Base-by-base conservation (phyloP, 2,329 filamentous ascomycete genomes). In the Penicillium olsonii region DNA sequence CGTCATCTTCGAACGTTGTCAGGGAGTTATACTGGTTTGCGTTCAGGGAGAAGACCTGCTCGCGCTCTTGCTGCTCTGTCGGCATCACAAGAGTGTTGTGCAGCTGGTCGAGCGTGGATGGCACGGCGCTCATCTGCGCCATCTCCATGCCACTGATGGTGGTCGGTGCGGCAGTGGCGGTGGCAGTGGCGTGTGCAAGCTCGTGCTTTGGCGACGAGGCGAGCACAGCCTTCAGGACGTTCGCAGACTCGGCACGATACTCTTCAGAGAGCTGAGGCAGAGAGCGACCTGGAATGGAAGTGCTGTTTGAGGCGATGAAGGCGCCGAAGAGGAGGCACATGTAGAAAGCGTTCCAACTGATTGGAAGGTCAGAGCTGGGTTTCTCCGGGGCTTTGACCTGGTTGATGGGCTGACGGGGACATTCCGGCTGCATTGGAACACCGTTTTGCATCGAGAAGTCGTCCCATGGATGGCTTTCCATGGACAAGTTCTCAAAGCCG, bases 261-360 rank as follows among this genome's bases (percentile, higher is more conserved):
- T 76, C 73, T 45, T 76, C 73, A 11, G 74, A 74, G 14, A 77
- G 61, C 37, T 70, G 65, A 8, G 74, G 73, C 27, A 75, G 85
- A 59, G 84, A 83, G 33, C 85, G 83, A 35, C 71, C 60, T 4
- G 73, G 61, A n/a, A 81, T 76, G 17, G 85, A 79, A 37, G 84
- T 83, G 60, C 84, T 84, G 74, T 92, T 95, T 26, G 92, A 96
- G 54, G 94, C 87, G 62, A 97, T 91, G 68, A 96, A 96, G 45
- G 94, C 94, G 67, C 94, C 94, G 57, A 96, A 92, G 46, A 99
- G 87, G 67, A 99, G 88, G 61, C 96, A 88, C 90, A 96, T 95
- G 87, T 70, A 97, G 80, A 63, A 97, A 75, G 64, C 90, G 84
- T 77, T 76, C 74, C 74, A 77, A 65, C 74, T 76, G 64, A 76